Evolutionary conservation across 2,329 filamentous ascomycete genomes (phyloP), one percentile per base, ranked within the genome.

Genomic region (Lasiodiplodia hormozganensis): DNA sequence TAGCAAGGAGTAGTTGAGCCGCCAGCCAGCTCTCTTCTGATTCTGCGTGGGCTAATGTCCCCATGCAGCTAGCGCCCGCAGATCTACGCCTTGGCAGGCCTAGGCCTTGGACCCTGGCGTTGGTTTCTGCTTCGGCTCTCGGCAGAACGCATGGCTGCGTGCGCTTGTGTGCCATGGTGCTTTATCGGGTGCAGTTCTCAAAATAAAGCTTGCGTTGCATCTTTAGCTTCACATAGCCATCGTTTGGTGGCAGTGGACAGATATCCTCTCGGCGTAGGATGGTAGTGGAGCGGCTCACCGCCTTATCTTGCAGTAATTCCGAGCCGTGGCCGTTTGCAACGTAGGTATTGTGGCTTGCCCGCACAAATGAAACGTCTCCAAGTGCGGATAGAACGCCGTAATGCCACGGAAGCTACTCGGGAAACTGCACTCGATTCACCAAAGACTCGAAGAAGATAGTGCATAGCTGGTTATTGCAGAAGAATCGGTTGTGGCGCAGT

Each of bases 71-170:
- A 52, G 60, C 43, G 60, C 60, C 60, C 60, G 60, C 31, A 23
- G 60, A 64, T 64, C 60, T 49, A 38, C 60, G 60, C n/a, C 60
- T 52, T 64, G 58, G 58, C 58, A 25, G 40, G 57, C 57, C 57
- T n/a, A 21, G 57, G 40, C 57, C 47, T 11, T 28, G 47, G 60
- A 64, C 60, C 60, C 60, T 64, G 60, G 31, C 31, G 31, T 34
- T 10, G 6, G 31, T 10, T 34, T 34, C 1, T 43, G 21, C 38
- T 12, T n/a, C 38, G 23, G 2, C 54, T 36, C 25, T 5, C 25
- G 23, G 52, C 52, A 16, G 52, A 34, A 34, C 8, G 31, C 31
- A 34, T 28, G 1, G 28, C 28, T 28, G 28, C 28, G 28, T 28
- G 28, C 28, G 28, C 28, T 28, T 28, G 28, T 28, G 28, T 28